Evolutionary conservation across 345 rosid species (phyloP), one percentile per base, ranked within the genome.

Genomic region (Sonneratia caseolaris): DNA sequence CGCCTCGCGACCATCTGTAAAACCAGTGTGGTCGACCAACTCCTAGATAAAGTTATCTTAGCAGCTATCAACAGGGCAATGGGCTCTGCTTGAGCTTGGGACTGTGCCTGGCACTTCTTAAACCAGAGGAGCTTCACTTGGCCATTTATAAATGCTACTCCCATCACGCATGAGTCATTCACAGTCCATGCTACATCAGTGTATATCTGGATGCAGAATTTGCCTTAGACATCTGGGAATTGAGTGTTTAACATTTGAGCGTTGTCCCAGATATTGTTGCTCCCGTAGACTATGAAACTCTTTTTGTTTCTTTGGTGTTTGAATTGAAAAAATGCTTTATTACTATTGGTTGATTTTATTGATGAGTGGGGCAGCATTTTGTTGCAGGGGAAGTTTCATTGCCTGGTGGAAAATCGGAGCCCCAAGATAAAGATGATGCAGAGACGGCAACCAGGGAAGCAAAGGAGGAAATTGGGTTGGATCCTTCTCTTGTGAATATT

Each of bases 391-490:
- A 88, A 78, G 88, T 88, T 74, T 76, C 90, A 4, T 73, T 88
- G 80, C 90, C 90, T 7, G 92, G 92, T 70, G 90, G 92, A 49
- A 86, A 82, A 73, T 74, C 78, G 74, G 90, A 88, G 61, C 80
- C 81, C 7, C 75, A 76, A 27, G 92, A 88, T 73, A 74, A 74
- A 40, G 82, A 86, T 78, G 81, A 88, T 71, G 76, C 78, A 43
- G 87, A 74, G 21, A 88, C 87, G 2, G 90, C 92, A 0, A 81
- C 82, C 55, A 82, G 92, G 78, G 92, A 88, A 79, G 92, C 92
- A 51, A 74, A 77, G 47, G 92, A 88, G 78, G 90, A 88, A 76
- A 88, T 88, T 6, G 87, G 90, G 37, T 74, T 88, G 79, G 88
- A 86, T 68, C 84, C 88, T 71, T 79, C 86, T 38, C 86, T 83